These are phyloP conservation scores for Neofusicoccum parvum DNA, from an alignment of 2,329 filamentous ascomycete species.

Conservation along the genomic window DNA sequence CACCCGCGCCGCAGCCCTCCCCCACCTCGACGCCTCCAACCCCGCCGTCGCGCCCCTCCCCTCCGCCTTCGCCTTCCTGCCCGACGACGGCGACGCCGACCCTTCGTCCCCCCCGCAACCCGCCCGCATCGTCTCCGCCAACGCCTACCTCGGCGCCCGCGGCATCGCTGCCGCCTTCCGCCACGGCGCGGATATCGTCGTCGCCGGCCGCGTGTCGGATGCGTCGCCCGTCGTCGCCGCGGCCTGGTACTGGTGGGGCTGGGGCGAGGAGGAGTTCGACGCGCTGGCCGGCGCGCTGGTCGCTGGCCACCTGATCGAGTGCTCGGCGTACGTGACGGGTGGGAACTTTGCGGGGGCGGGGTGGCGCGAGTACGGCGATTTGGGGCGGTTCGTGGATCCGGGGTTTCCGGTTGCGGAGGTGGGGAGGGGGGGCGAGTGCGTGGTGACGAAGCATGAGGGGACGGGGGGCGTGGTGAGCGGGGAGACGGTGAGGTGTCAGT, in stretches of 20 bases:
- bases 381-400: conserved; percentile 47
- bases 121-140: conserved; percentile 25
- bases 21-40: conserved; percentile 49
- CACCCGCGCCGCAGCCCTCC: conserved; percentile 37
- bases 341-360: conserved; percentile 55
- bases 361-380: conserved; percentile 33
- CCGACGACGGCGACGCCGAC: conserved; percentile 30
- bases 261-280: conserved; percentile 53
- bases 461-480: conserved; percentile 34
- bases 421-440: conserved; percentile 45
- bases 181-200: conserved; percentile 38
- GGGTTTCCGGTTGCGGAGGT: conserved; percentile 56
- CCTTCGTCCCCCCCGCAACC: too few species aligned
- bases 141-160: conserved; percentile 56
- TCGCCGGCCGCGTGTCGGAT: conserved; percentile 37
- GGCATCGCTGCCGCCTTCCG: conserved; percentile 36
- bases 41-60: conserved; percentile 37
- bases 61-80: conserved; percentile 42
- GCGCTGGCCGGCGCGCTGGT: conserved; percentile 54
- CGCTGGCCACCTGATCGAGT: conserved; percentile 59
- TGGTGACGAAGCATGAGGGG: conserved; percentile 52
- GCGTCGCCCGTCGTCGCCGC: conserved; percentile 54
- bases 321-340: conserved; percentile 57
- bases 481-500: conserved; percentile 42
- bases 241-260: conserved; percentile 59